Evolutionary conservation across 345 rosid genomes (phyloP).

Genomic region (Cardiospermum halicacabum): DNA sequence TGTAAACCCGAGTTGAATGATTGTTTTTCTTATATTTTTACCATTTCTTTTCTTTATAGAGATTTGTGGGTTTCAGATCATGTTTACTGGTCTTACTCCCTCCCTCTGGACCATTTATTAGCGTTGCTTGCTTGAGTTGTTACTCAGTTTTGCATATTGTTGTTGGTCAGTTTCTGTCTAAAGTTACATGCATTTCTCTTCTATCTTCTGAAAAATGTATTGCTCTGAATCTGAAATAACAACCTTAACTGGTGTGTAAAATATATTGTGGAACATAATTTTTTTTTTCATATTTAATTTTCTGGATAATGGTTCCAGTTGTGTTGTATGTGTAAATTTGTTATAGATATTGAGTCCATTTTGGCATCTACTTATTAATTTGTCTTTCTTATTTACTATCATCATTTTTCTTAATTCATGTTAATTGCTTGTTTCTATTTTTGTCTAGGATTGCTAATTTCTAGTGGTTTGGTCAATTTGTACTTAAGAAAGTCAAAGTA

Average conservation of each 20-base stretch:
- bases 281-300: neutral
- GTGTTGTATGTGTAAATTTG: neutral
- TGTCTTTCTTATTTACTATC: too few relatives aligned
- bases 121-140: neutral
- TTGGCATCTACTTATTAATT: too few relatives aligned
- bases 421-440: too few relatives aligned
- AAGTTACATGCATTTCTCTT: neutral
- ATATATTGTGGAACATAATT: neutral
- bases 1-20: neutral
- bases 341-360: too few relatives aligned
- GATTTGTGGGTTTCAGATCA: neutral
- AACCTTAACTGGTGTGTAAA: neutral
- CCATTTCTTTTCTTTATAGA: slow-evolving; percentile 2
- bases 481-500: too few relatives aligned
- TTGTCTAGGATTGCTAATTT: too few relatives aligned
- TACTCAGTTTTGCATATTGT: neutral
- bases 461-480: too few relatives aligned
- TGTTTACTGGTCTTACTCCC: neutral
- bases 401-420: too few relatives aligned
- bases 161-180: neutral
- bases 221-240: neutral
- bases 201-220: neutral
- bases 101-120: neutral
- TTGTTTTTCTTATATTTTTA: neutral
- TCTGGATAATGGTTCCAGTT: neutral